Evolutionary conservation across 768 basidiomycete genomes (phyloP), one percentile per base, ranked within the genome.

Genomic region (Aureoboletus auriporus): DNA sequence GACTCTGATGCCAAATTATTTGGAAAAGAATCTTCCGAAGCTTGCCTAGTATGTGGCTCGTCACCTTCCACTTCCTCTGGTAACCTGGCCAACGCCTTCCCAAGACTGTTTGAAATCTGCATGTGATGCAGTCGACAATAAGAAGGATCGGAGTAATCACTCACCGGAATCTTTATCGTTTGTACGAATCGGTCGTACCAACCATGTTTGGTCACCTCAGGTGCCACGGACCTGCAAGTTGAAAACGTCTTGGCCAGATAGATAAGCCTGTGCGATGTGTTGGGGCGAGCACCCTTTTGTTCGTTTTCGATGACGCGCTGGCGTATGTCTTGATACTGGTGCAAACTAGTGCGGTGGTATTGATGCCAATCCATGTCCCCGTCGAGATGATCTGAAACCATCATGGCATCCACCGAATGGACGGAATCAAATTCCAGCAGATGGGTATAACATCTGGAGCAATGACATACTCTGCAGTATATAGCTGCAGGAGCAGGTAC

Each of bases 181-280:
- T 59, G 60, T 36, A 47, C 47, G 42, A 57, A 61, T 46, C 59
- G 57, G 50, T 89, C 86, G 55, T 89, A 89, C 78, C 80, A 88
- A 4, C 86, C 87, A 17, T 63, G 61, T 37, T 59, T 64, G n/a
- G 74, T 68, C 29, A 63, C 63, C 8, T 64, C 55, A 8, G 53
- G 36, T 51, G 75, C 75, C 13, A 75, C 46, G 2, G 84, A 78
- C 37, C 67, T 73, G 58, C 80, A 82, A 31, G 65, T 64, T 8
- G 53, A 56, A 53, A 78, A 86, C 17, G 65, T 69, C 45, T 70
- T 61, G 9, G 86, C 80, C 17, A 75, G 65, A 38, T 77, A 59
- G 6, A 68, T 67, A 27, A 83, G 71, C 41, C 74, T 56, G 59
- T 67, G 52, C 36, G 53, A 48, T 49, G 56, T 39, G 65, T 70